phyloP scores from a whole-genome alignment of 495 filamentous ascomycete species.

The Chaetomidium leptoderma region DNA sequence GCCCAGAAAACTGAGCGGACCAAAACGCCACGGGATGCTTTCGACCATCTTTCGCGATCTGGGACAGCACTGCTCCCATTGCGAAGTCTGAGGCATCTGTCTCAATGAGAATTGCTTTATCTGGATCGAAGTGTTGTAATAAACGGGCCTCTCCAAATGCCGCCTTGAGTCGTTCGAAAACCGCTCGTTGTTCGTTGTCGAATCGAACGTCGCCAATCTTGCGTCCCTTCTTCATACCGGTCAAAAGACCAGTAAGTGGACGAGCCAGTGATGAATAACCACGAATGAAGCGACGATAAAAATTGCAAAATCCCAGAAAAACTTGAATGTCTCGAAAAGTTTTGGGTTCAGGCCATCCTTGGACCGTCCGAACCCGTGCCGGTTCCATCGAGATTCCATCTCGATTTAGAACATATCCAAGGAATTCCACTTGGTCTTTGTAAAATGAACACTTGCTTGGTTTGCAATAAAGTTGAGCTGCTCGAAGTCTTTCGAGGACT shows the following conservation, averaged over 20 bases:
- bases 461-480: background rate
- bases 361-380: background rate
- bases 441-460: background rate
- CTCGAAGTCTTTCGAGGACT: background rate
- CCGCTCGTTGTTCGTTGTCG: background rate
- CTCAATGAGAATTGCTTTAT: background rate
- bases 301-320: background rate
- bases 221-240: background rate
- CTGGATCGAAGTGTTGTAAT: background rate
- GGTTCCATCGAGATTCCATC: background rate
- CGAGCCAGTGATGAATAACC: background rate
- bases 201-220: background rate
- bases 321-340: constrained; percentile 1
- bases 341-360: background rate
- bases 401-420: background rate
- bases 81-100: background rate
- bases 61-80: background rate
- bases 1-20: background rate
- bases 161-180: background rate
- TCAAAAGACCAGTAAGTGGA: background rate
- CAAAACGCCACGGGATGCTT: background rate
- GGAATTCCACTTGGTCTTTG: background rate
- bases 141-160: background rate
- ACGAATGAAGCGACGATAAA: background rate
- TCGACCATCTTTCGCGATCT: background rate